Evolutionary conservation across 495 filamentous ascomycete genomes (phyloP).

Genomic region (Aspergillus cavernicola): DNA sequence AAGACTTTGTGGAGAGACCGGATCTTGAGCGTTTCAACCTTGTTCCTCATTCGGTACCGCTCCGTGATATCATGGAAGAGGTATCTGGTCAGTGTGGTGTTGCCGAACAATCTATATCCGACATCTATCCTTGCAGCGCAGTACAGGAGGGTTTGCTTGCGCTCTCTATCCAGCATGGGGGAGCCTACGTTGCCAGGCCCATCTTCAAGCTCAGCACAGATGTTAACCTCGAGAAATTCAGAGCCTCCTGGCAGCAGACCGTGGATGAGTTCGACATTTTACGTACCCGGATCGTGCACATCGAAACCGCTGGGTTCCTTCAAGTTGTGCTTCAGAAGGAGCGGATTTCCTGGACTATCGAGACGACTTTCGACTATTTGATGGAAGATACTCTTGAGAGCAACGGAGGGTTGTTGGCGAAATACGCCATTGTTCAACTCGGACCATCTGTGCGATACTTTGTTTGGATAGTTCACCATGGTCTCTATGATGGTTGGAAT

Average conservation of each 20-base stretch:
- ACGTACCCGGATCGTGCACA: conserved; percentile 53
- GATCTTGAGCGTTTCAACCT: conserved; percentile 44
- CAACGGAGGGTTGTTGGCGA: conserved; percentile 52
- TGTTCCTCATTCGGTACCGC: conserved; percentile 25
- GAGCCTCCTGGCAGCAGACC: conserved; percentile 49
- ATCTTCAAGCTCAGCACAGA: conserved; percentile 40
- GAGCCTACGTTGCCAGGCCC: conserved; percentile 51
- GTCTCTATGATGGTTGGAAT: conserved; percentile 69
- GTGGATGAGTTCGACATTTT: conserved; percentile 49
- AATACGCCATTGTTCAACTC: conserved; percentile 49
- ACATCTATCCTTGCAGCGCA: conserved; percentile 67
- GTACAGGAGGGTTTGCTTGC: conserved; percentile 68
- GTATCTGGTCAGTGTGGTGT: conserved; percentile 42
- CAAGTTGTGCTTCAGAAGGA: conserved; percentile 53
- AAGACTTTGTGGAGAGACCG: conserved; percentile 2
- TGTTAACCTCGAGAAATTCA: conserved; percentile 47
- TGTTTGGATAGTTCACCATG: conserved; percentile 64
- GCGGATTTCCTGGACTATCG: conserved; percentile 45
- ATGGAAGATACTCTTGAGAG: conserved; percentile 40
- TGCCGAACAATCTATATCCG: conserved; percentile 34
- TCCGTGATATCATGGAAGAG: conserved; percentile 39
- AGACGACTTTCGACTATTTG: conserved; percentile 41
- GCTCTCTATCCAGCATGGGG: conserved; percentile 50
- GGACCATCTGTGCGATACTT: conserved; percentile 38
- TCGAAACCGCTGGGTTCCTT: conserved; percentile 40